Evolutionary conservation across 2,329 filamentous ascomycete species (phyloP), one percentile per base, ranked within the genome.

Genomic region (Calonectria honghensis): DNA sequence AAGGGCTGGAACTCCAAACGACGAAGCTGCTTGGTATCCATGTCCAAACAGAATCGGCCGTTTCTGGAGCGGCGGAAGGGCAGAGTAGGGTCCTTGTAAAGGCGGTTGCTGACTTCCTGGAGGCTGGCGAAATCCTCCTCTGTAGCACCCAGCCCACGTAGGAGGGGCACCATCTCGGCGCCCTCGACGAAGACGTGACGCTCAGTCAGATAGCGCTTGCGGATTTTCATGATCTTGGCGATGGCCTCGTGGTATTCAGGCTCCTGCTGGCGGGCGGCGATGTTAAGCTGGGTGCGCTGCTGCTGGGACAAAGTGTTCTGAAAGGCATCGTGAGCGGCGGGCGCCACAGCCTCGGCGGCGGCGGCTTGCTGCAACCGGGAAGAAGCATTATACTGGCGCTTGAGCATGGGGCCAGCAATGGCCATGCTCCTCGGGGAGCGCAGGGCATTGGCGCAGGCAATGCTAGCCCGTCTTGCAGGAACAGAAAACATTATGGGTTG

Each of bases 1-100:
- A 79, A 82, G 4, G 79, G 79, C 70, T 83, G 81, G 32, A 75
- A 72, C 71, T 82, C 79, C 27, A 82, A 78, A 18, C 81, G 75
- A 3, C 79, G 78, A 57, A 83, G 73, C 45, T 69, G 76, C 7
- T 73, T 59, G n/a, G 77, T 74, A 32, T 76, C 76, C 35, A 74
- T 65, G 54, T 82, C 81, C 48, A 81, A 68, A 65, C 73, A 81
- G 70, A 80, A 82, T 27, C 79, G 74, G 11, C 80, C 80, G 65
- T 78, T 79, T 14, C 71, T 79, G 6, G 75, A 72, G 29, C 72
- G 76, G 39, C 81, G 80, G 72, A 77, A 82, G 45, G 76, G 73
- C 16, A 82, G 75, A 3, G 80, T 82, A 27, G 81, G 80, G 67
- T 82, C 81, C 2, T 64, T 67, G 27, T 73, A 68, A 7, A 79